Conservation (phyloP, 2,329 filamentous ascomycete genomes). For the Paraphoma sp. region DNA sequence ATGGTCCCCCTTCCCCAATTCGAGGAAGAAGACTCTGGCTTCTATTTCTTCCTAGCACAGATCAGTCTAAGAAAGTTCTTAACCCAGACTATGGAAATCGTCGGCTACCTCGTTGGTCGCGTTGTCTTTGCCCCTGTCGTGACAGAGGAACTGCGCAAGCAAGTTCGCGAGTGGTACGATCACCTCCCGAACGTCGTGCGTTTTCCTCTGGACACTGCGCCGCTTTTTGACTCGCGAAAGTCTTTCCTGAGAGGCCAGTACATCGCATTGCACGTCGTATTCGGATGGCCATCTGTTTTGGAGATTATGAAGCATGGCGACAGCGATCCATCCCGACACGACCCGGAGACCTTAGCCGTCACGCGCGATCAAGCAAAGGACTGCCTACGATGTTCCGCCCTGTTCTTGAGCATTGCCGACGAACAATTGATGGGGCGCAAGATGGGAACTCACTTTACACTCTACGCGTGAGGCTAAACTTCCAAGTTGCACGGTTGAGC, state of each 20-base stretch:
- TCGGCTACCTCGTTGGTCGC: constrained; percentile 32
- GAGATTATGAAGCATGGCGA: constrained; percentile 30
- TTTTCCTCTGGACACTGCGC: constrained; percentile 31
- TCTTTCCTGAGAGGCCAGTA: constrained; percentile 38
- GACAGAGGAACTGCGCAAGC: constrained; percentile 30
- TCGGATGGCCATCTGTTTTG: constrained; percentile 37
- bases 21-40: constrained; percentile 34
- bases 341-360: constrained; percentile 19
- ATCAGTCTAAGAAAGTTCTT: constrained; percentile 36
- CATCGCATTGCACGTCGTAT: constrained; percentile 34
- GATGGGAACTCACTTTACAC: constrained; percentile 31
- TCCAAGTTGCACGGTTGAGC: neutral
- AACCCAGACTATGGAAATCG: constrained; percentile 34
- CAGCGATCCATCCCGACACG: constrained; percentile 11
- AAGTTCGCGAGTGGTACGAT: constrained; percentile 35
- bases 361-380: constrained; percentile 25
- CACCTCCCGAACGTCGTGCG: constrained; percentile 29
- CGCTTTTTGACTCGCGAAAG: constrained; percentile 34
- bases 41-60: constrained; percentile 37
- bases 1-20: constrained; percentile 36
- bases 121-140: constrained; percentile 36
- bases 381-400: constrained; percentile 23
- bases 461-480: constrained; percentile 20
- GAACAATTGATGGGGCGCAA: constrained; percentile 31
- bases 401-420: constrained; percentile 27